Conservation (phyloP, 495 filamentous ascomycete species). For the Penicillium subrubescens region DNA sequence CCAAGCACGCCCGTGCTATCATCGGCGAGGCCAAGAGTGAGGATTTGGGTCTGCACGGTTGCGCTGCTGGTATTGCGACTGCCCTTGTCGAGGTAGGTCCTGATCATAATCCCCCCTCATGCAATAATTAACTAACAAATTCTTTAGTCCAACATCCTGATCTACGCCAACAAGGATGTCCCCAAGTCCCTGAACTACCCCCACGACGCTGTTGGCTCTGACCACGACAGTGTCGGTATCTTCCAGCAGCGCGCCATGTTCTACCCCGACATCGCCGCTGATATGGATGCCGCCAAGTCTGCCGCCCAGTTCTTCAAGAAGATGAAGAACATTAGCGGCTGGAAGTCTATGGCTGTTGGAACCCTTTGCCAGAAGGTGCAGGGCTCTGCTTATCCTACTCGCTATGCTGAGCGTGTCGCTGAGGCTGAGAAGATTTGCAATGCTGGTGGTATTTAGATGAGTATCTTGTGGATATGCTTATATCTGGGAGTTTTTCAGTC, state of each 20-base stretch:
- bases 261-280: slow-evolving; percentile 22
- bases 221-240: slow-evolving; percentile 24
- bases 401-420: slow-evolving; percentile 17
- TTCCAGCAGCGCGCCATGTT: slow-evolving; percentile 24
- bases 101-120: background rate
- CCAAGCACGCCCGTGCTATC: slow-evolving; percentile 20
- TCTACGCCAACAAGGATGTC: slow-evolving; percentile 19
- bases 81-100: slow-evolving; percentile 20
- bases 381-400: slow-evolving; percentile 20
- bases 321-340: slow-evolving; percentile 18
- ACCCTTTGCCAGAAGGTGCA: slow-evolving; percentile 25
- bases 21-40: slow-evolving; percentile 21
- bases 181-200: slow-evolving; percentile 20
- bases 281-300: slow-evolving; percentile 22
- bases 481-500: background rate
- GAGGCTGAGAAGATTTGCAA: slow-evolving; percentile 24
- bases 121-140: background rate
- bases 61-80: slow-evolving; percentile 23
- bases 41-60: slow-evolving; percentile 17
- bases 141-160: slow-evolving; percentile 14
- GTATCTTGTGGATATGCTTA: background rate
- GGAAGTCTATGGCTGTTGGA: slow-evolving; percentile 22
- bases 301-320: slow-evolving; percentile 20
- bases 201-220: slow-evolving; percentile 18
- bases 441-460: slow-evolving; percentile 20